These are phyloP conservation scores for Cutaneotrichosporon sp. DNA, from an alignment of 1,284 basidiomycete species.

Conservation along the genomic window DNA sequence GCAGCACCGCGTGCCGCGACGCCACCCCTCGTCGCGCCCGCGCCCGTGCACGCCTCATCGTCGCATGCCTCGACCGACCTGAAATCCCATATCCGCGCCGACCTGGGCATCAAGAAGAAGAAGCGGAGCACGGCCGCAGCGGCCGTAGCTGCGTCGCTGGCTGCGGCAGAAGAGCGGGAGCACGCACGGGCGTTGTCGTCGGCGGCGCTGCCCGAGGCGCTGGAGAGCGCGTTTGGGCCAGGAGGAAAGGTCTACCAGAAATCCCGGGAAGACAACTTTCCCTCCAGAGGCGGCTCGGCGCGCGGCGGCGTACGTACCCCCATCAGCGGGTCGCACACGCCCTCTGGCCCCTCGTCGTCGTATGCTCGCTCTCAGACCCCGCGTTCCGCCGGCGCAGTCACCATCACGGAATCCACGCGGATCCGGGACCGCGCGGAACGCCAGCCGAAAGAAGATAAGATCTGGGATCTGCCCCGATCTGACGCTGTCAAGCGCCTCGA, in stretches of 20 bases:
- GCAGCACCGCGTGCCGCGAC: not conserved
- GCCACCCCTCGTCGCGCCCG: not conserved
- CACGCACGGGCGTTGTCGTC: not conserved
- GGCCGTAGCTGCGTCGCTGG: not conserved
- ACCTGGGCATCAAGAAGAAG: conserved; percentile 2
- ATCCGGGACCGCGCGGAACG: conserved; percentile 10
- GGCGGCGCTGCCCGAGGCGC: conserved; percentile 14
- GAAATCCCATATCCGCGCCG: not conserved
- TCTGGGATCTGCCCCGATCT: conserved; percentile 42
- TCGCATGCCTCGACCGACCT: not conserved
- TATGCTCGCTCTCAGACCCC: not conserved
- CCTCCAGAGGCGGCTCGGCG: conserved; percentile 2
- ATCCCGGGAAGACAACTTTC: conserved; percentile 14
- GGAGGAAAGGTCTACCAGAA: conserved; percentile 40
- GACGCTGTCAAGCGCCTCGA: conserved; percentile 40
- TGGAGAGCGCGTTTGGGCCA: conserved; percentile 29
- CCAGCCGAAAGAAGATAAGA: conserved; percentile 24
- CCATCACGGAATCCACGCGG: conserved; percentile 22
- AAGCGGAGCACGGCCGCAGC: conserved; percentile 4
- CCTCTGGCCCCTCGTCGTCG: not conserved
- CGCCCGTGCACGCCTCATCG: not conserved
- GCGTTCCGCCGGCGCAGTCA: conserved; percentile 21
- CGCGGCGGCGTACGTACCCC: conserved; percentile 6
- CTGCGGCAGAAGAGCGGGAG: not conserved
- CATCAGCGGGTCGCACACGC: conserved; percentile 10